Percentiles rank a stretch among this genome's conserved stretches.
phyloP scores from a whole-genome alignment of 192 early-diverging fungal genomes.

The Coemansia guatemalensis region DNA sequence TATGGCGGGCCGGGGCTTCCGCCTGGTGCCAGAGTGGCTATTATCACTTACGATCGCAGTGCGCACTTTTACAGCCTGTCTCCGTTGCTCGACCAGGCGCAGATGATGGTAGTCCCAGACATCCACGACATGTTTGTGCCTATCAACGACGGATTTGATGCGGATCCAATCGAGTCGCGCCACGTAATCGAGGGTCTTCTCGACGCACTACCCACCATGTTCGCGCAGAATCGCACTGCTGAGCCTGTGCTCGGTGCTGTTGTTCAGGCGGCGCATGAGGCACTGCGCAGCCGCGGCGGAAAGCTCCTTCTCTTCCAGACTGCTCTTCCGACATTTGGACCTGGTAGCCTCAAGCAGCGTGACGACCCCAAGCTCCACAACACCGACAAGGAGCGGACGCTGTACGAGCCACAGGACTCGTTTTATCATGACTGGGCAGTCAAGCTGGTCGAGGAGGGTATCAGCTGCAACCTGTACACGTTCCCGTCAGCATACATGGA shows the following conservation, averaged over 20 bases:
- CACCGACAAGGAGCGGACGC: conserved; percentile 85
- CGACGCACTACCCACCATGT: conserved; percentile 78
- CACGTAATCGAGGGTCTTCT: conserved; percentile 79
- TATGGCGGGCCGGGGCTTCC: conserved; percentile 61
- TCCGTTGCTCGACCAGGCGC: conserved; percentile 78
- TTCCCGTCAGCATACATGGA: conserved; percentile 91
- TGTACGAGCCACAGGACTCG: conserved; percentile 84
- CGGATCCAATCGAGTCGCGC: conserved; percentile 79
- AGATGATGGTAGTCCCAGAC: conserved; percentile 95
- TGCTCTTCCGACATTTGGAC: conserved; percentile 81
- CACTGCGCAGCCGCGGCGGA: conserved; percentile 79
- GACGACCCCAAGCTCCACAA: conserved; percentile 89
- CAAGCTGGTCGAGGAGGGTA: conserved; percentile 76
- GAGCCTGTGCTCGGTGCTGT: conserved; percentile 83
- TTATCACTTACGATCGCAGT: conserved; percentile 86
- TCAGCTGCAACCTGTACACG: conserved; percentile 87
- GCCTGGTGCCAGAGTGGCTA: conserved; percentile 68
- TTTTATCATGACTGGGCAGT: conserved; percentile 84
- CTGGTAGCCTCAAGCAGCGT: conserved; percentile 81
- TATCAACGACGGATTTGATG: conserved; percentile 85
- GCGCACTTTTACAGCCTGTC: conserved; percentile 95
- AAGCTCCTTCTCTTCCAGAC: conserved; percentile 90
- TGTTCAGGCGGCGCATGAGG: conserved; percentile 69
- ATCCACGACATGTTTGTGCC: conserved; percentile 93
- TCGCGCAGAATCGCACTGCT: conserved; percentile 70